Base-by-base conservation (phyloP, 1,284 basidiomycete genomes). In the Singerocomus inundabilis region DNA sequence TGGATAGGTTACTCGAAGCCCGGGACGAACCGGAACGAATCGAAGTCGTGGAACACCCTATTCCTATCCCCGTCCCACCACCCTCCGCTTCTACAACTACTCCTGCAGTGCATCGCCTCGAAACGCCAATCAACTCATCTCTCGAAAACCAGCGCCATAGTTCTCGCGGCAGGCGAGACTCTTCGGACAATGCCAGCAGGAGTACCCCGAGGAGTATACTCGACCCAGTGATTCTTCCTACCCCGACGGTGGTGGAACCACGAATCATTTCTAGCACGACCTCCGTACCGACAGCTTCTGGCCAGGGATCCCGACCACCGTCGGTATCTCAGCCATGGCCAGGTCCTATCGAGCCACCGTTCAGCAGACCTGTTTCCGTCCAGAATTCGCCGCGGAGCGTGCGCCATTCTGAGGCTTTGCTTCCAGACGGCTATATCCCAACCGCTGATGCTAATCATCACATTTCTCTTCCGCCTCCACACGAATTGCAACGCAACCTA, bases 401-500 rank as follows among this genome's bases (percentile, higher is more conserved):
- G 2, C 61, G 47, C 12, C 55, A 40, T 8, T 11, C 55, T 13
- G 62, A 58, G 15, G 43, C 49, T 2, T 48, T 49, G 16, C 68
- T 44, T 13, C 65, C 66, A 0, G 66, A 67, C 12, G 47, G 47
- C 4, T 67, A 50, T 37, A 70, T 67, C 43, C 66, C 66, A 4
- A 55, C 36, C 3, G 52, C 51, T 5, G 62, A 67, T n/a, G 30
- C 49, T 4, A 46, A 52, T n/a, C 53, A 55, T 16, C 47, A 47
- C 10, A 67, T 70, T 8, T 35, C 46, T 13, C 66, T 70, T 29
- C 66, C 68, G 18, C 64, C 64, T 5, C 65, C 65, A 7, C 60
- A 70, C 18, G 67, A 55, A 33, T 34, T 67, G 11, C 55, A 57
- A 2, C 66, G 60, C 36, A 46, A 4, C 33, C 49, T 66, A 29